Conservation (phyloP, 2,329 filamentous ascomycete species). For the Clonostachys byssicola region DNA sequence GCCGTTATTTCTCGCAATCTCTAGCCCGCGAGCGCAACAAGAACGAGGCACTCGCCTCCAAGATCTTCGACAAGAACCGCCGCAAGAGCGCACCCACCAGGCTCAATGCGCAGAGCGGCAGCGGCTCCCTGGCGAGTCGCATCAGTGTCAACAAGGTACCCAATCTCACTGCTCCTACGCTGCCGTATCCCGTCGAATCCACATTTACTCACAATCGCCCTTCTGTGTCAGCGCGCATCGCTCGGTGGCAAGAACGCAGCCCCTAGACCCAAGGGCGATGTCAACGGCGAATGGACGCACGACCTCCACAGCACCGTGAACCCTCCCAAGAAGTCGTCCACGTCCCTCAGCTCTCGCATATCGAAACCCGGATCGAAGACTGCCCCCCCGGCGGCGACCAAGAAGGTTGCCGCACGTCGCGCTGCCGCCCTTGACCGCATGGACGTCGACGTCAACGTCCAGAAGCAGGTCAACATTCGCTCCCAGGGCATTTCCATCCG, state of each 20-base stretch:
- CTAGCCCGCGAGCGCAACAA: constrained; percentile 65
- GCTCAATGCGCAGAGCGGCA: constrained; percentile 34
- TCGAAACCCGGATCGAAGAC: constrained; percentile 25
- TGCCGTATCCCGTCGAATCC: background rate
- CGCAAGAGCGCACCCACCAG: constrained; percentile 50
- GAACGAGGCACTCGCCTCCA: constrained; percentile 66
- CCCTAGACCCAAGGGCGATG: constrained; percentile 36
- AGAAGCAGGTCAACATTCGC: constrained; percentile 28
- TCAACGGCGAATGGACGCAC: constrained; percentile 68
- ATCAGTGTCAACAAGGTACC: constrained; percentile 68
- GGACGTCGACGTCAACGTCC: constrained; percentile 22
- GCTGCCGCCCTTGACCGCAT: constrained; percentile 38
- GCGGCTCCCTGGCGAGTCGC: constrained; percentile 62
- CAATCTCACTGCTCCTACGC: background rate
- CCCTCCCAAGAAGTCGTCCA: constrained; percentile 16
- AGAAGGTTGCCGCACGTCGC: constrained; percentile 24
- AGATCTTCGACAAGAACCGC: constrained; percentile 60
- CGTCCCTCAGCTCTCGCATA: constrained; percentile 42
- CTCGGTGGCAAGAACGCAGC: constrained; percentile 18
- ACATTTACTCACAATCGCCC: background rate
- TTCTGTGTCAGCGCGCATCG: constrained; percentile 17
- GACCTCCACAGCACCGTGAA: constrained; percentile 54
- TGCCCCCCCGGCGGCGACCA: constrained; percentile 1
- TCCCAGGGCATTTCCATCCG: constrained; percentile 61
- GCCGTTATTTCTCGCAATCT: background rate